Evolutionary conservation across 2,329 filamentous ascomycete genomes (phyloP).

Genomic region (Verticillium dahliae): DNA sequence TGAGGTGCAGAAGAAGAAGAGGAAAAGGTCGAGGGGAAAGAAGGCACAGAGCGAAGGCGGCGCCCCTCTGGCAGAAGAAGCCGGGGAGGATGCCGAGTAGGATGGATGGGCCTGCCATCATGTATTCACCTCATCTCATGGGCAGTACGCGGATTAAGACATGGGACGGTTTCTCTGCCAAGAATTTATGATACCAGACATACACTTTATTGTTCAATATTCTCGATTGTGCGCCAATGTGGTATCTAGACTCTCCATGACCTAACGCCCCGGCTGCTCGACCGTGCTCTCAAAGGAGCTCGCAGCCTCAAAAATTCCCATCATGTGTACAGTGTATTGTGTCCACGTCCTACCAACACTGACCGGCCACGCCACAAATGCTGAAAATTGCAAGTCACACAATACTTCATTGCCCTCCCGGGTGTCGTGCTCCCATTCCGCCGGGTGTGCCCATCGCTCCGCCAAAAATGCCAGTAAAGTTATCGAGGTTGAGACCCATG

Average conservation of each 20-base stretch:
- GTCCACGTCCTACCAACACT: background rate
- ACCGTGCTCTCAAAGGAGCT: background rate
- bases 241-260: background rate
- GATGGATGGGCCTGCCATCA: background rate
- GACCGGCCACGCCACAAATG: background rate
- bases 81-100: slow-evolving; percentile 1
- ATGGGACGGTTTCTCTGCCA: background rate
- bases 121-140: background rate
- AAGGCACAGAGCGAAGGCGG: slow-evolving; percentile 22
- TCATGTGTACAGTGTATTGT: background rate
- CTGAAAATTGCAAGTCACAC: background rate
- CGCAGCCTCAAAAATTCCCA: background rate
- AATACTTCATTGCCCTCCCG: background rate
- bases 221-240: background rate
- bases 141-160: background rate
- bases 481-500: slow-evolving; percentile 36
- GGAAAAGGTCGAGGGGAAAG: slow-evolving; percentile 43
- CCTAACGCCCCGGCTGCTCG: background rate
- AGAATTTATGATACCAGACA: background rate
- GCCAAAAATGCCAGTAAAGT: slow-evolving; percentile 43
- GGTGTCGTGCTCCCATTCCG: slow-evolving; percentile 9
- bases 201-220: background rate
- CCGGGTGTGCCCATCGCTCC: slow-evolving; percentile 14
- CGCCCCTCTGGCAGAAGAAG: slow-evolving; percentile 1
- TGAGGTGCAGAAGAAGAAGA: slow-evolving; percentile 36